Evolutionary conservation across 1,284 basidiomycete species (phyloP).

Genomic region (Neolentinus lepideus): DNA sequence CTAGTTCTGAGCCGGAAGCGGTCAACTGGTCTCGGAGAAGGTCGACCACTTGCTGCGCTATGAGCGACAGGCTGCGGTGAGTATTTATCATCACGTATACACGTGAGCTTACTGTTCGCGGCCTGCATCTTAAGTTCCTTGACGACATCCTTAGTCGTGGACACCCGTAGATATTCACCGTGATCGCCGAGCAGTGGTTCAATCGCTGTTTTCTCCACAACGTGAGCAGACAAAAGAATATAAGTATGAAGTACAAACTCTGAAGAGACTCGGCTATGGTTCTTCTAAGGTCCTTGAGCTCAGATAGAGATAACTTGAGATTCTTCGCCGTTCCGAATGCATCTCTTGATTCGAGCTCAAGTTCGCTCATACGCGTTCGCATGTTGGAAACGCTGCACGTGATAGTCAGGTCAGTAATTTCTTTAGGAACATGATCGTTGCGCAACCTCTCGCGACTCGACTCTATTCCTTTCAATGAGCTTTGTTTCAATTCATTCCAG

Average conservation of each 20-base stretch:
- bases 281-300: background rate
- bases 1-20: constrained; percentile 23
- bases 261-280: background rate
- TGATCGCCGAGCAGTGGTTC: background rate
- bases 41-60: constrained; percentile 28
- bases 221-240: background rate
- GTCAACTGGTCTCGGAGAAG: constrained; percentile 27
- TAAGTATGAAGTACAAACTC: background rate
- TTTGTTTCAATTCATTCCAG: background rate
- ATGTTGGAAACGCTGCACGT: background rate
- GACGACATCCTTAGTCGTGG: background rate
- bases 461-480: background rate
- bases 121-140: background rate
- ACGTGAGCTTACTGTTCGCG: background rate
- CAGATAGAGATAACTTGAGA: background rate
- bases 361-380: background rate
- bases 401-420: background rate
- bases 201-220: background rate
- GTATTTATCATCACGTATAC: background rate
- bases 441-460: background rate
- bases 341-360: background rate
- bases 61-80: background rate
- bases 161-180: background rate
- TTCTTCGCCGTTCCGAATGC: background rate
- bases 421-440: background rate